Base-by-base conservation (phyloP, 2,329 filamentous ascomycete genomes). In the Neoascochyta sp. region DNA sequence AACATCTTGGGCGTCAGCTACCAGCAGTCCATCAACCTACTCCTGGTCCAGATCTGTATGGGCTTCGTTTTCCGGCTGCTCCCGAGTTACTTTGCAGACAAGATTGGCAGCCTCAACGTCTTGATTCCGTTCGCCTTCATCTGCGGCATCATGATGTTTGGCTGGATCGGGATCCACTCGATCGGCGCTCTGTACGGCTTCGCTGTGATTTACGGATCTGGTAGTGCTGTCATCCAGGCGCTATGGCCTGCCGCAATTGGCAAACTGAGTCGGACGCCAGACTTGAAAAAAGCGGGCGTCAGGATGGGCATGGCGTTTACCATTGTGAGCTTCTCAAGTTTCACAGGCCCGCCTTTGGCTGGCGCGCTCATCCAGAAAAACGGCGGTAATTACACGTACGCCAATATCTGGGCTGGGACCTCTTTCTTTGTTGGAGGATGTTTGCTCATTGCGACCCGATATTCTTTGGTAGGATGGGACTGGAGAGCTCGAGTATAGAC, bases 11-110 rank as follows among this genome's bases (percentile, higher is more conserved):
- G 66, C 23, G 66, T 76, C 35, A 65, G 62, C 13, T 67, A 72
- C 22, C 60, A 65, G 12, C 63, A 73, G 16, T 72, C 73, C 3
- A 69, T 78, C 37, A 68, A 68, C 16, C 56, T 81, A 7, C 64
- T 81, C 2, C 64, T 81, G 17, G 68, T 80, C 13, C 46, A 73
- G 62, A 22, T 65, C 70, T 48, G 45, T 36, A 56, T 37, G 75
- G 76, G 14, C 50, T 74, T 20, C 63, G 64, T 39, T 70, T 78
- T 16, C 55, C 75, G 11, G 32, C 73, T 22, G 62, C 69, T 7
- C 66, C 73, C 31, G 59, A 69, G 41, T 32, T 80, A 52, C 32
- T 52, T 48, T 24, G 54, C 53, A 3, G 52, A 59, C 26, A 53
- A 54, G 13, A 34, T 57, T 14, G 22, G 76, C 68, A 8, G 78